phyloP scores from a whole-genome alignment of 176 grass and related monocot genomes.

The Oryza punctata region DNA sequence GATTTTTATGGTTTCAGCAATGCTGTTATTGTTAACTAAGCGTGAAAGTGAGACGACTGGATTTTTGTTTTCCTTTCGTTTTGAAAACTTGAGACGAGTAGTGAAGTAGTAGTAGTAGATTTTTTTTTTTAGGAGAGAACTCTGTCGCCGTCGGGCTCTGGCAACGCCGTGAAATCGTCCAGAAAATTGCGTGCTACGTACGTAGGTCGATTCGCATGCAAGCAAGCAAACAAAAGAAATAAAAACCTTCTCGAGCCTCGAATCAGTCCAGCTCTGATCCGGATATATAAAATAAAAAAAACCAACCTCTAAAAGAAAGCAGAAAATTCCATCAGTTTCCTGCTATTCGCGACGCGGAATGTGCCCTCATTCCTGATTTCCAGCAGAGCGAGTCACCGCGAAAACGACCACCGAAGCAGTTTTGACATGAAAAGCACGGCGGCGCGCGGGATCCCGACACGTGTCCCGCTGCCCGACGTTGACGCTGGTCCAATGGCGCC shows the following conservation, averaged over 20 bases:
- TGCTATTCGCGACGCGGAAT: neutral
- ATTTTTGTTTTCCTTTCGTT: neutral
- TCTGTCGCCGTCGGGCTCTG: neutral
- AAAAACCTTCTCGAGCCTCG: neutral
- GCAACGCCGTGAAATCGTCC: neutral
- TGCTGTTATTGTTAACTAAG: neutral
- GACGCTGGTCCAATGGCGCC: neutral
- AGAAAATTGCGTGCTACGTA: neutral
- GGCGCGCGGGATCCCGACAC: neutral
- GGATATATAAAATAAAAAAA: neutral
- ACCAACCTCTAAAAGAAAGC: neutral
- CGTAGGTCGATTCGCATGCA: neutral
- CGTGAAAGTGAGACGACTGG: neutral
- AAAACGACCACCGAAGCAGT: slow-evolving; percentile 32
- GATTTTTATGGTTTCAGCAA: neutral
- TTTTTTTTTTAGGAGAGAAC: neutral
- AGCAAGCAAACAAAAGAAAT: neutral
- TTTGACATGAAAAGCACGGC: slow-evolving; percentile 40
- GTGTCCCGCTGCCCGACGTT: neutral
- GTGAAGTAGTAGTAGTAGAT: neutral
- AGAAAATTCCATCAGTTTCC: neutral
- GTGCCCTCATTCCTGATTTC: neutral
- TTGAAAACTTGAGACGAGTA: too few relatives aligned
- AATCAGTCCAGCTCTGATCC: neutral
- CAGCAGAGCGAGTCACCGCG: slow-evolving; percentile 4